These are phyloP conservation scores for Infundibulicybe gibba DNA, from an alignment of 768 basidiomycete genomes.

Conservation along the genomic window DNA sequence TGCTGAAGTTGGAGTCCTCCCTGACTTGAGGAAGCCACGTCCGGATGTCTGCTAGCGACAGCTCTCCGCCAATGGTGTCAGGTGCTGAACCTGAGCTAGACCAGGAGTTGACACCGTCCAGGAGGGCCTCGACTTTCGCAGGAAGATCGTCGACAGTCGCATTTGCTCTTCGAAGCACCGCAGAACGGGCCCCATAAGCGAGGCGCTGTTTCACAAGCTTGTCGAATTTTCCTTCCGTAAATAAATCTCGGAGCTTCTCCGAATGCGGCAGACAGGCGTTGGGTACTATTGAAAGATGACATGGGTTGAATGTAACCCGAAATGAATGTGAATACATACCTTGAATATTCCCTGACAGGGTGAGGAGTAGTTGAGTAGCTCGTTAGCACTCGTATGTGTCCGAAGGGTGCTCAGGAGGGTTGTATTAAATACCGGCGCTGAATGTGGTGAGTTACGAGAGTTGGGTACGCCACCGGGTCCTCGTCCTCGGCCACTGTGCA, in stretches of 20 bases:
- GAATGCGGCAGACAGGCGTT: conserved; percentile 18
- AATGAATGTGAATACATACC: too few species aligned
- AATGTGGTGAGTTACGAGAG: too few species aligned
- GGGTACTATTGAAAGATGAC: too few species aligned
- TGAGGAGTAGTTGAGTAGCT: too few species aligned
- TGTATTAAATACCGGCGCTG: too few species aligned
- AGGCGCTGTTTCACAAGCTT: conserved; percentile 37
- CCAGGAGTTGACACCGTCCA: conserved; percentile 30
- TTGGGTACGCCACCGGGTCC: too few species aligned
- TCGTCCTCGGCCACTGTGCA: too few species aligned
- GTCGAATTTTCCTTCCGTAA: conserved; percentile 38
- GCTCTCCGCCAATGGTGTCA: conserved; percentile 14
- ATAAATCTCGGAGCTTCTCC: conserved; percentile 38
- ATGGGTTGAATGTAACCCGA: too few species aligned
- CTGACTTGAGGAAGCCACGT: conserved; percentile 37
- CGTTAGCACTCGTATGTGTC: too few species aligned
- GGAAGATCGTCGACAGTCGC: conserved; percentile 14
- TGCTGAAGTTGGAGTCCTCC: conserved; percentile 35
- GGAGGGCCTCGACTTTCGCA: conserved; percentile 28
- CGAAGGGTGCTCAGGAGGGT: too few species aligned
- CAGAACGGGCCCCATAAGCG: conserved; percentile 28
- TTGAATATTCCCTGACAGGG: too few species aligned
- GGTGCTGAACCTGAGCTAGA: conserved; percentile 21
- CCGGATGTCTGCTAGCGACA: conserved; percentile 26
- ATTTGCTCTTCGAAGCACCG: conserved; percentile 23